phyloP scores from a whole-genome alignment of 2,329 filamentous ascomycete genomes.

The Clarireedia homoeocarpa region DNA sequence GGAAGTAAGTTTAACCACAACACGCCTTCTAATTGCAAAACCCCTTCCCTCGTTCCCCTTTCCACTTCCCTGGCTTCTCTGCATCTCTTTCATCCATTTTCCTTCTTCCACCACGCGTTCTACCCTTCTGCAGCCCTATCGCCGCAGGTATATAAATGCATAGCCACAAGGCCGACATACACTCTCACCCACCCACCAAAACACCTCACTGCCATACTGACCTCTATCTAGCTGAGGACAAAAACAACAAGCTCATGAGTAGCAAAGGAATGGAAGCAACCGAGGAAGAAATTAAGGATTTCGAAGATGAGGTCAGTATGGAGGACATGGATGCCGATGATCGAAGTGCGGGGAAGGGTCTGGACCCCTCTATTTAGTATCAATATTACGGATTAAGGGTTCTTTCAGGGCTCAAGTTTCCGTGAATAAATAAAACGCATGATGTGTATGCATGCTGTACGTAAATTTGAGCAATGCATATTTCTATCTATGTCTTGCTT shows the following conservation, averaged over 20 bases:
- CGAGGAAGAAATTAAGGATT: conserved; percentile 51
- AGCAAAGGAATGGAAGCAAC: conserved; percentile 58
- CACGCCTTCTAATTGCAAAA: not conserved
- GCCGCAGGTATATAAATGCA: no score
- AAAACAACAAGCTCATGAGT: conserved; percentile 60
- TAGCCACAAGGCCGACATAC: no score
- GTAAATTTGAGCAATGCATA: no score
- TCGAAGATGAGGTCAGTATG: conserved; percentile 24
- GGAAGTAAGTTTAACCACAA: conserved; percentile 46
- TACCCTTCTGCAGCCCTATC: no score
- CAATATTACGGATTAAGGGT: no score
- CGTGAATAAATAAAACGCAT: no score
- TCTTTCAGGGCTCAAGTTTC: no score
- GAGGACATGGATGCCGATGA: not conserved
- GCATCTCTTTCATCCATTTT: not conserved
- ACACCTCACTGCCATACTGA: not conserved
- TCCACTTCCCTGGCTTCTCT: no score
- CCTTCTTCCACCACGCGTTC: not conserved
- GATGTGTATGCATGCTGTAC: no score
- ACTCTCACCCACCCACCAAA: not conserved
- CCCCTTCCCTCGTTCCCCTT: no score
- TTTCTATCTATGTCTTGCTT: no score
- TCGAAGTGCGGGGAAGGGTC: not conserved
- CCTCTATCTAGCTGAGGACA: conserved; percentile 49
- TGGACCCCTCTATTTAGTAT: no score